Conservation (phyloP, 2,329 filamentous ascomycete species). For the Penicillium sp. region DNA sequence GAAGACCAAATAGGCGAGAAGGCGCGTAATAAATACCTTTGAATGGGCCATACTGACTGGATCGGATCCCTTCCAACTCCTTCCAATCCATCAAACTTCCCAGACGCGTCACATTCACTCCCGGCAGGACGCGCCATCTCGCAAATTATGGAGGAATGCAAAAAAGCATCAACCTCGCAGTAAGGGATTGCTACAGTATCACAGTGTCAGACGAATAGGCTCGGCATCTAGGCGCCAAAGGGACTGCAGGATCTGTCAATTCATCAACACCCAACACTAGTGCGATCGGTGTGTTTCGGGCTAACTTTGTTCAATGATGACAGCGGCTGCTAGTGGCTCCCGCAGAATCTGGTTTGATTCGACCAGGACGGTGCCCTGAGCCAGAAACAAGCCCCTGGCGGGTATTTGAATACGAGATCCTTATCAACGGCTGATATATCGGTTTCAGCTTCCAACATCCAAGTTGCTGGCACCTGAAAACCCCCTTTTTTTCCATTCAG, state of each 20-base stretch:
- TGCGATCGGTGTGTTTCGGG: slow-evolving; percentile 3
- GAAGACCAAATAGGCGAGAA: neutral
- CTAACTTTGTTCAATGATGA: neutral
- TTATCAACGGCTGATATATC: neutral
- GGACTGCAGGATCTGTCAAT: neutral
- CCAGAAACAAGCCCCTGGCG: neutral
- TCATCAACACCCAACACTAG: neutral
- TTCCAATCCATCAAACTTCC: neutral
- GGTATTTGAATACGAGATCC: neutral
- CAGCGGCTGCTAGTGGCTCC: slow-evolving; percentile 8
- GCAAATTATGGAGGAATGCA: neutral
- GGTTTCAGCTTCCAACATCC: neutral
- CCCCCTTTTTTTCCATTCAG: neutral
- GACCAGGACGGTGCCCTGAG: neutral
- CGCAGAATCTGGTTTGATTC: neutral
- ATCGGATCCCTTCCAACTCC: neutral
- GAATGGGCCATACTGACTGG: neutral
- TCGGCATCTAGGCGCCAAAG: slow-evolving; percentile 1
- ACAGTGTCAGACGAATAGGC: slow-evolving; percentile 6
- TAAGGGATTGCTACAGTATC: slow-evolving; percentile 6
- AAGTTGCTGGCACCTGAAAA: neutral
- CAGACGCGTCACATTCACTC: neutral
- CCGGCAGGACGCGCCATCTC: neutral
- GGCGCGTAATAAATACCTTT: neutral
- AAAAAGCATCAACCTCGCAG: neutral